These are phyloP conservation scores for Globisporangium orthogonon DNA, from an alignment of 352 stramenopile genomes.

Conservation along the genomic window DNA sequence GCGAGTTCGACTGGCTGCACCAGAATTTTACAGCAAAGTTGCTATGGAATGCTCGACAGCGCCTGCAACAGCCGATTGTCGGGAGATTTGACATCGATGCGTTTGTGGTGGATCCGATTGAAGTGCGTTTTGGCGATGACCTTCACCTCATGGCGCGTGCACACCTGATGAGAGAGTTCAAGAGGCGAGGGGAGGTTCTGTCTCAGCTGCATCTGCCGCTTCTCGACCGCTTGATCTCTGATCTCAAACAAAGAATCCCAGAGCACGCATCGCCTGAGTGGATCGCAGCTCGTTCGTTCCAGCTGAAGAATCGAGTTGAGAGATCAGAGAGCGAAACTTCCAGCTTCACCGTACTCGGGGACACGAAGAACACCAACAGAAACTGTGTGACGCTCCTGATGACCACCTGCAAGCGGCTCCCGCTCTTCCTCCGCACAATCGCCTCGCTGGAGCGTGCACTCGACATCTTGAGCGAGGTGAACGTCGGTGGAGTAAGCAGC, in stretches of 20 bases:
- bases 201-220: neutral
- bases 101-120: slow-evolving; percentile 6
- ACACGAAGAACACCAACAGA: neutral
- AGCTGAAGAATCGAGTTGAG: neutral
- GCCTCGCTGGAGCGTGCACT: slow-evolving; percentile 15
- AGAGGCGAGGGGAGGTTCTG: neutral
- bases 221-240: slow-evolving; percentile 1
- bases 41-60: slow-evolving; percentile 27
- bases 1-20: slow-evolving; percentile 23
- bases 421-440: slow-evolving; percentile 35
- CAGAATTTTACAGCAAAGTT: slow-evolving; percentile 23
- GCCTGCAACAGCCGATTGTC: slow-evolving; percentile 13
- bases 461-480: neutral
- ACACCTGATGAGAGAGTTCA: slow-evolving; percentile 8
- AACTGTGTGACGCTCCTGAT: slow-evolving; percentile 37
- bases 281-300: slow-evolving; percentile 14
- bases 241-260: slow-evolving; percentile 4
- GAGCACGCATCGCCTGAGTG: slow-evolving; percentile 15
- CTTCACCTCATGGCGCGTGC: slow-evolving; percentile 24
- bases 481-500: neutral
- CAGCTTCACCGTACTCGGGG: neutral
- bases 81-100: slow-evolving; percentile 2
- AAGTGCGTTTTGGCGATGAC: slow-evolving; percentile 35
- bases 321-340: neutral
- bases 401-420: slow-evolving; percentile 55